Percentiles rank a stretch among this genome's conserved stretches.
Evolutionary conservation across 148 eudicot species (phyloP).

Genomic region (Vaccinium macrocarpon): DNA sequence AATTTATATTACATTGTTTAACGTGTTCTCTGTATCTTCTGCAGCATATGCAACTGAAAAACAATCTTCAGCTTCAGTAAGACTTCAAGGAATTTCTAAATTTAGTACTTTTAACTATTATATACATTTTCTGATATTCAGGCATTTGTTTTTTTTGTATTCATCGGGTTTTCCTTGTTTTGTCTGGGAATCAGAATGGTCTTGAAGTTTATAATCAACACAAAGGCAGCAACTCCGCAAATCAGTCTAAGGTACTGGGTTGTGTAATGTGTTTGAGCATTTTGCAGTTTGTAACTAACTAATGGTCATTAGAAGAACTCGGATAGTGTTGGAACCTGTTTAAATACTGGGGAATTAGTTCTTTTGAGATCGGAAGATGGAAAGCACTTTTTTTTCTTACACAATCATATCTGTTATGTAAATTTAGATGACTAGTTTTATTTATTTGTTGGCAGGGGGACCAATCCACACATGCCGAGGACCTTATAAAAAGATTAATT

Average conservation of each 20-base stretch:
- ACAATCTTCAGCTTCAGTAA: slow-evolving; percentile 49
- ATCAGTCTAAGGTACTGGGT: background rate
- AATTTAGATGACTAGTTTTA: background rate
- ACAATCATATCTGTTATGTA: background rate
- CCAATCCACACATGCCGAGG: background rate
- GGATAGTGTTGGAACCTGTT: background rate
- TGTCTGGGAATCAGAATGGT: background rate
- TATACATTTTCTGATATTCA: background rate
- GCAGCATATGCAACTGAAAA: slow-evolving; percentile 59
- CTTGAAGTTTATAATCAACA: slow-evolving; percentile 4
- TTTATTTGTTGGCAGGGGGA: slow-evolving; percentile 4
- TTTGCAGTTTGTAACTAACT: background rate
- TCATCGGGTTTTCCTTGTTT: background rate
- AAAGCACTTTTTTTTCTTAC: background rate
- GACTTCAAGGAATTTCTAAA: slow-evolving; percentile 18
- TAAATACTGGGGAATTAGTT: background rate
- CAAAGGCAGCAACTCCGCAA: background rate
- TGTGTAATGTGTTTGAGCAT: background rate
- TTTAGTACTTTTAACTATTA: background rate
- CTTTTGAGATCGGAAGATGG: background rate
- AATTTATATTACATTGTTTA: background rate
- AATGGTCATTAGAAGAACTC: background rate
- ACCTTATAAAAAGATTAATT: background rate
- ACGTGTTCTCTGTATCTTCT: slow-evolving; percentile 6
- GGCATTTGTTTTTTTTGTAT: slow-evolving; percentile 11